Evolutionary conservation across 1,284 basidiomycete genomes (phyloP).

Genomic region (Cryptococcus neoformans): DNA sequence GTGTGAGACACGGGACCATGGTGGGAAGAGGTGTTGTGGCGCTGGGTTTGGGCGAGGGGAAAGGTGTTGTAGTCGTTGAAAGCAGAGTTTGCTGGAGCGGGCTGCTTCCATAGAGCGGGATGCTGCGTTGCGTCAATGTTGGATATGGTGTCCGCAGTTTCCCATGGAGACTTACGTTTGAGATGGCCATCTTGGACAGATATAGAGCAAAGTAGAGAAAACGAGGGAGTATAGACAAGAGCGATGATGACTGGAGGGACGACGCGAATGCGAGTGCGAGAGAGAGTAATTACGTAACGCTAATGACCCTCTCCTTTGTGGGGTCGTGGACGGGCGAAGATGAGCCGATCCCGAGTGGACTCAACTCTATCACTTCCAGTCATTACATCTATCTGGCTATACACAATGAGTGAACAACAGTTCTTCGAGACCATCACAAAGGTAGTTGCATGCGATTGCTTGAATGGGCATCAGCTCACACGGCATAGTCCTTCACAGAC

Average conservation of each 20-base stretch:
- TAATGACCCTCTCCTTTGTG: too few species aligned
- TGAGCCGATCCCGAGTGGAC: too few species aligned
- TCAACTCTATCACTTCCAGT: too few species aligned
- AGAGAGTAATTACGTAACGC: neutral
- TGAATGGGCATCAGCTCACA: neutral
- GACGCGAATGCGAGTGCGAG: conserved; percentile 9
- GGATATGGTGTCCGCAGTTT: neutral
- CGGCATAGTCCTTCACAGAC: conserved; percentile 75
- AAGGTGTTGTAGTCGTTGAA: conserved; percentile 44
- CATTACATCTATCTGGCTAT: neutral
- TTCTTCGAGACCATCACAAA: conserved; percentile 80
- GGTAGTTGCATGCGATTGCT: conserved; percentile 51
- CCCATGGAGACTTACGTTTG: neutral
- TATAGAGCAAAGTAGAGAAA: neutral
- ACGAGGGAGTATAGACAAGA: neutral
- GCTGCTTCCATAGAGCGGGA: conserved; percentile 47
- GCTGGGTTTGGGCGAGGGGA: conserved; percentile 22
- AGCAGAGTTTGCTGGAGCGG: conserved; percentile 32
- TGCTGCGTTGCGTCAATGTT: conserved; percentile 25
- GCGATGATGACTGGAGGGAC: neutral
- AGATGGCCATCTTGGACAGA: neutral
- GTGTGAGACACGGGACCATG: conserved; percentile 18
- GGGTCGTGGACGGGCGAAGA: too few species aligned
- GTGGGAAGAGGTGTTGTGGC: conserved; percentile 6
- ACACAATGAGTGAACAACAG: conserved; percentile 62